Base-by-base conservation (phyloP, 176 grass and related monocot genomes). In the Zea luxurians region DNA sequence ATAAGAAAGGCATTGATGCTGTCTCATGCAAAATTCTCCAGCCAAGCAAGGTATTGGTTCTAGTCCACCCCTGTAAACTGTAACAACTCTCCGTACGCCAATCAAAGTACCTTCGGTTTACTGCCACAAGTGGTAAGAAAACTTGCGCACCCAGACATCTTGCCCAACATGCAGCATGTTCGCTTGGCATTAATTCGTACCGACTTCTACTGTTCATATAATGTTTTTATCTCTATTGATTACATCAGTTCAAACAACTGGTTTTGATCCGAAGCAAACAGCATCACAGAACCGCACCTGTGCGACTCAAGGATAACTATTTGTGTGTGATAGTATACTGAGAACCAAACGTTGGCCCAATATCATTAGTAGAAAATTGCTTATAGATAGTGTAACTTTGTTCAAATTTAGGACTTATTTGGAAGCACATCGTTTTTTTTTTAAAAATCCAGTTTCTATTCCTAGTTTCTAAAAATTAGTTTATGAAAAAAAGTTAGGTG, bases 21-120 rank as follows among this genome's bases (percentile, higher is more conserved):
- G 63, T 64, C 36, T 69, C 44, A 53, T 45, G 45, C 44, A 12
- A 82, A 70, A 70, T 79, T 70, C 37, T 76, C 21, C 1, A 77
- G 38, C 8, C 55, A 86, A 71, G 84, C 72, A 82, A 86, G 84
- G 78, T 64, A 82, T 81, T 27, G 6, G 35, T 43, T 70, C 44
- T 71, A 52, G 21, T 54, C 7, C 55, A 64, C 53, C 34, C 53
- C 34, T 17, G 61, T 16, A 68, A 52, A 52, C 37, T 66, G 27
- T 27, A 27, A 27, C 27, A 61, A 2, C 11, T 40, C 27, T 35
- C 4, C 6, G 16, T 21, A 15, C 48, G 20, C 2, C 64, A 11
- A 63, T 2, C 42, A 37, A 2, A 37, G 45, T 17, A 61, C 4
- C 36, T 43, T 6, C 50, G 8, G 10, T 59, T 43, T 44, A 61